Base-by-base conservation (phyloP, 176 grass and related monocot genomes). In the Oryza glaberrima region DNA sequence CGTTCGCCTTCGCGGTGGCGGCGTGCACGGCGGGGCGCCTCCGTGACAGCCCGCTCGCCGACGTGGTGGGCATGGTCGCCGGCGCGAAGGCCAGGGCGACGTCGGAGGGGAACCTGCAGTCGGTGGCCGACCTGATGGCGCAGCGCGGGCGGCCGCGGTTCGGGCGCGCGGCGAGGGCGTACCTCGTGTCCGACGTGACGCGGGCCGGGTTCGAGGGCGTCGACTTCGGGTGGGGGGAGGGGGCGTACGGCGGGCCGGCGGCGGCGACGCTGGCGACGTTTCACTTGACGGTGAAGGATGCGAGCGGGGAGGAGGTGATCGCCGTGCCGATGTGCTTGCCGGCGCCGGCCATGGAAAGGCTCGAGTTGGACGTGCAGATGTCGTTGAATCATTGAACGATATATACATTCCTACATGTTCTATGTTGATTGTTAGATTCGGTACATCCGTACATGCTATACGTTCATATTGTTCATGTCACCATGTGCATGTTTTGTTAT, bases 131-230 rank as follows among this genome's bases (percentile, higher is more conserved):
- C 80, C 38, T 83, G 56, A 78, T 87, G 84, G 84, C 76, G 78
- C 9, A 77, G 46, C 51, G 25, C 6, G 34, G 79, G 16, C 22
- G 88, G 78, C 88, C 83, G 45, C 65, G 61, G 44, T 83, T 83
- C 52, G 13, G 56, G 76, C 69, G 64, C 22, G 40, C 52, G 40
- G 70, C 36, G 20, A 35, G 76, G n/a, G 73, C 86, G 32, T 91
- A 91, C 61, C 76, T 90, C 9, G 88, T 90, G 40, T 83, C 73
- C 1, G 88, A 90, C 30, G 44, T 83, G 32, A 90, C 84, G 12
- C 73, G 44, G 26, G 52, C 67, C 4, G 84, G 84, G 8, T 86
- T 87, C 15, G 84, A 73, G 46, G 25, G 67, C 5, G 56, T 87
- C 1, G 88, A 90, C 54, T 86, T 83, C n/a, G 84, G 84, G 44